Evolutionary conservation across 2,329 filamentous ascomycete species (phyloP), one percentile per base, ranked within the genome.

Genomic region (Calonectria crousiana): DNA sequence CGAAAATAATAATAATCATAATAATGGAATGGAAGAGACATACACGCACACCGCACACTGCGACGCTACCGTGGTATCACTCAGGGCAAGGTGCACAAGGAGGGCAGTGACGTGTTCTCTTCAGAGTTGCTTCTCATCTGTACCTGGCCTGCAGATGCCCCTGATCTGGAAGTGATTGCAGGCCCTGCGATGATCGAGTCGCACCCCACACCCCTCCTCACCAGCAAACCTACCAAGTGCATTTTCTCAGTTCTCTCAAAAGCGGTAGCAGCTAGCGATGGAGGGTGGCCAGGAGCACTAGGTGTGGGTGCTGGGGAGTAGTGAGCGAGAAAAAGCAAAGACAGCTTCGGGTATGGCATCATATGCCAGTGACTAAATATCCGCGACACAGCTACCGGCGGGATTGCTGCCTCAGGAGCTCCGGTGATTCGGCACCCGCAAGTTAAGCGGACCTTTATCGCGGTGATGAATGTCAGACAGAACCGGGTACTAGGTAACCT

Each of bases 151-250:
- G 36, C 56, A 62, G 56, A 62, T 28, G 56, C 56, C 34, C 56
- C 56, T 62, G 56, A 62, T 62, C 56, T 41, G 56, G 56, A 62
- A 41, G 56, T 62, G 34, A 62, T 41, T 41, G 56, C 56, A 62
- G 56, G 23, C 9, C n/a, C 20, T 11, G n/a, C 20, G 14, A 62
- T 62, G 56, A 41, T 62, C 34, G 56, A 62, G 23, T 36, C 56
- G 36, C 34, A 41, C 36, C 56, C 36, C 16, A n/a, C 34, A 13
- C 52, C 34, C n/a, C 56, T 62, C 34, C 53, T 60, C 34, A 2
- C 56, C 36, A 36, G 10, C 16, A 10, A 44, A 11, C 23, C 56
- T 16, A 60, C 23, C 32, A 60, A 23, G 34, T 41, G 16, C 36
- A 41, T 62, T 62, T 41, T 28, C 16, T 1, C 18, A 41, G 26